Evolutionary conservation across 768 basidiomycete species (phyloP), one percentile per base, ranked within the genome.

Genomic region (Leccinellum luteum): DNA sequence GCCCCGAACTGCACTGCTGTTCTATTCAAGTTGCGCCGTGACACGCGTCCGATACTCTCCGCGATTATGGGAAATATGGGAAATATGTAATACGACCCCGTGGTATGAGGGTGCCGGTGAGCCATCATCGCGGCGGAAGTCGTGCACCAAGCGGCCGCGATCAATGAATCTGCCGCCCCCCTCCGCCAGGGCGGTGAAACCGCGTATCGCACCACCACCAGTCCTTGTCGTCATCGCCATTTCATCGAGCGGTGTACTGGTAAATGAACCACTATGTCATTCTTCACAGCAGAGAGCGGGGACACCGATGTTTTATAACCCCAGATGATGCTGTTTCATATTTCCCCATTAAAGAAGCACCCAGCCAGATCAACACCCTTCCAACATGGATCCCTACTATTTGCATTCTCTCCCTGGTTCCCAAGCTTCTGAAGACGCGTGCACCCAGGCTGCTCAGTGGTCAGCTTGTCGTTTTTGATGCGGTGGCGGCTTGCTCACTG

Each of bases 11-110:
- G 49, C 61, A 55, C 61, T 51, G 66, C 62, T 51, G 51, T 48
- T 57, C 48, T 55, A 59, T 52, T 51, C 61, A 57, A n/a, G 58
- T 60, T 69, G 61, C 66, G 64, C 61, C 59, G 32, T 64, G 32
- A 63, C 66, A 67, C 64, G 64, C 61, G 55, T 32, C 34, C 51
- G 54, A 58, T 53, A 44, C 2, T 58, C 61, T 66, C 60, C 67
- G 66, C 67, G 58, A 64, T 50, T 31, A 47, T 59, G 59, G 17
- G n/a, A n/a, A n/a, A n/a, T n/a, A 35, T 58, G n/a, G n/a, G n/a
- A n/a, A 64, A 69, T 67, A 67, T 67, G 66, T 67, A 67, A 67
- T 67, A 67, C 49, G 52, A 27, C 57, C 65, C 62, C 65, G 65
- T 67, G 67, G 58, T 56, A 48, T 27, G 41, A 43, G 41, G 41